Evolutionary conservation across 1,284 basidiomycete species (phyloP), one percentile per base, ranked within the genome.

Genomic region (Naganishia albida): DNA sequence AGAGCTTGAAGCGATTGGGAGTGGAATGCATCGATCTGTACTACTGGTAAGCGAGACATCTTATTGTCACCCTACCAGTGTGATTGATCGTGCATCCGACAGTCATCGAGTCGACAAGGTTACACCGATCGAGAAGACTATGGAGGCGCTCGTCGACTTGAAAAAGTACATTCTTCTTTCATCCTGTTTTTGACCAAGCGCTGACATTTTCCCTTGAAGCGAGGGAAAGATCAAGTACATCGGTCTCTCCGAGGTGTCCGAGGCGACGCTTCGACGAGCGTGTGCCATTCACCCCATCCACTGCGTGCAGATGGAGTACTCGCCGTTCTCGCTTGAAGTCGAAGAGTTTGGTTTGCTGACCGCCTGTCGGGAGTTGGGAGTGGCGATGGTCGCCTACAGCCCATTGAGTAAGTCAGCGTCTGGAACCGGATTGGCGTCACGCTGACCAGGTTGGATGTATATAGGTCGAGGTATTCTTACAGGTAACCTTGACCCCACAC

Each of bases 291-390:
- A 85, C 68, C 85, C 84, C 0, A 84, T 88, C 66, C 74, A 84
- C 1, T 85, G 84, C 3, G 76, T 88, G 28, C 85, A 88, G 74
- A 77, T 87, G 40, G 87, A 88, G 73, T 74, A 73, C 67, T 86
- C 84, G 2, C 85, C 87, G 0, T 87, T 86, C 78, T 81, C 81
- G n/a, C 79, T 74, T 25, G 72, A 72, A 30, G 73, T 76, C 40
- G 78, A 81, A 70, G 57, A 75, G 59, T 62, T 66, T 40, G 77
- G 63, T 43, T 72, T 83, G 23, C 62, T 81, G 15, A 68, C 72
- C 4, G 72, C 74, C 8, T 78, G 76, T 65, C 69, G 73, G 20
- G 72, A 79, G 68, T 70, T 54, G 70, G 75, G 76, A 4, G 72
- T 81, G 7, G 73, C 79, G 16, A 72, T 89, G 57, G 78, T 87